A percentile compares a stretch with the other conserved stretches of the same genome.
These are phyloP conservation scores for Cenchrus fungigraminus DNA, from an alignment of 176 grass and related monocot genomes.

Conservation along the genomic window DNA sequence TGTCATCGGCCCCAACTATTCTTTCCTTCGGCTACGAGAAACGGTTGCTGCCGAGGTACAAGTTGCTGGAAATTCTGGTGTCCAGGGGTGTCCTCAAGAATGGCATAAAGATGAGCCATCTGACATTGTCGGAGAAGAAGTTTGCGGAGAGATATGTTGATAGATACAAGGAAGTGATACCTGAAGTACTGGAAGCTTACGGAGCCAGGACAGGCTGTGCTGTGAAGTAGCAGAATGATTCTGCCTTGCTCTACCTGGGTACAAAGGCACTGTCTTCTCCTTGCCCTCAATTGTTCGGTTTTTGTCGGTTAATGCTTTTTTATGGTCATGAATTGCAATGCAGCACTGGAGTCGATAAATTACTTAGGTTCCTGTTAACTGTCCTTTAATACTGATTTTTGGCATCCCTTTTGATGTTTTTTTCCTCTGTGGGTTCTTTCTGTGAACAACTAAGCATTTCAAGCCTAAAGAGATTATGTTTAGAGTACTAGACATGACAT, in stretches of 20 bases:
- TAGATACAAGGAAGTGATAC: constrained; percentile 37
- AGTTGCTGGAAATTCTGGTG: constrained; percentile 45
- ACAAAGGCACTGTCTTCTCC: constrained; percentile 30
- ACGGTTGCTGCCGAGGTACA: constrained; percentile 54
- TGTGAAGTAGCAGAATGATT: constrained; percentile 21
- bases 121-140: constrained; percentile 27
- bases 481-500: not conserved
- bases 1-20: constrained; percentile 18
- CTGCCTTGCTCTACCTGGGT: not conserved
- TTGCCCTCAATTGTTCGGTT: constrained; percentile 6
- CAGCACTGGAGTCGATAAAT: not conserved
- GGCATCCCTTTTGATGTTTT: not conserved
- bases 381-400: not conserved
- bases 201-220: constrained; percentile 5
- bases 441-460: not conserved
- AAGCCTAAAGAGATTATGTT: not conserved
- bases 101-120: not conserved
- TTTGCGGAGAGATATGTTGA: constrained; percentile 53
- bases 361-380: not conserved
- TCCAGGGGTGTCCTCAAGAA: constrained; percentile 37
- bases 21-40: constrained; percentile 64
- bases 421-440: not conserved
- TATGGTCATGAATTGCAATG: constrained; percentile 22
- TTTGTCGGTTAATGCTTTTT: not conserved
- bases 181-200: constrained; percentile 52